A percentile compares a stretch with the other conserved stretches of the same genome.
These are phyloP conservation scores for Wickerhamomyces canadensis DNA, from an alignment of 805 yeast genomes.

Conservation along the genomic window DNA sequence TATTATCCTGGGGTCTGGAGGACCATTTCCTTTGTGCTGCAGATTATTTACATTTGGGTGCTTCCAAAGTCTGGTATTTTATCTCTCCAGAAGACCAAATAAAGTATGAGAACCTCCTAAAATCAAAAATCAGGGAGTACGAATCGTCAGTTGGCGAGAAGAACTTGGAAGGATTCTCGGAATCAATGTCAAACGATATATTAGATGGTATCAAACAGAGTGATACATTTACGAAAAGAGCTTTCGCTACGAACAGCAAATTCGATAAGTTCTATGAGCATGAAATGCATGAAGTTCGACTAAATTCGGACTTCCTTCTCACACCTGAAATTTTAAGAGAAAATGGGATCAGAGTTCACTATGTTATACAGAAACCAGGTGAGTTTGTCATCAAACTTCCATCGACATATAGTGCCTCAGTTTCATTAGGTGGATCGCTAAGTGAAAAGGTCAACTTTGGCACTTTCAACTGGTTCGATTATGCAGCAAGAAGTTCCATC, in stretches of 20 bases:
- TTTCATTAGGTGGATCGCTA: slow-evolving; percentile 52
- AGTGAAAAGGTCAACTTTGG: slow-evolving; percentile 57
- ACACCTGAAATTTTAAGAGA: slow-evolving; percentile 44
- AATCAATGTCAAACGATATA: slow-evolving; percentile 14
- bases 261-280: slow-evolving; percentile 19
- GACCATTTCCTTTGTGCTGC: slow-evolving; percentile 53
- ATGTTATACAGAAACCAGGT: slow-evolving; percentile 54
- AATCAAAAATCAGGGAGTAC: slow-evolving; percentile 29
- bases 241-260: slow-evolving; percentile 7
- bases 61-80: slow-evolving; percentile 53
- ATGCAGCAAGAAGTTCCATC: slow-evolving; percentile 41
- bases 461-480: slow-evolving; percentile 47
- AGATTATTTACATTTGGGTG: slow-evolving; percentile 54
- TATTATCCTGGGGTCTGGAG: slow-evolving; percentile 52
- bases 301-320: slow-evolving; percentile 41
- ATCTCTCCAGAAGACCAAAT: slow-evolving; percentile 51
- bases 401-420: slow-evolving; percentile 40
- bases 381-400: slow-evolving; percentile 58
- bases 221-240: slow-evolving; percentile 12
- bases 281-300: slow-evolving; percentile 10
- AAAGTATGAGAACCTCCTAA: slow-evolving; percentile 53
- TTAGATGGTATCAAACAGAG: slow-evolving; percentile 15
- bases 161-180: slow-evolving; percentile 5
- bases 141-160: slow-evolving; percentile 1
- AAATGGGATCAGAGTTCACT: slow-evolving; percentile 42